Evolutionary conservation across 371 early-diverging fungal genomes (phyloP), one percentile per base, ranked within the genome.

Genomic region (Blakeslea trispora): DNA sequence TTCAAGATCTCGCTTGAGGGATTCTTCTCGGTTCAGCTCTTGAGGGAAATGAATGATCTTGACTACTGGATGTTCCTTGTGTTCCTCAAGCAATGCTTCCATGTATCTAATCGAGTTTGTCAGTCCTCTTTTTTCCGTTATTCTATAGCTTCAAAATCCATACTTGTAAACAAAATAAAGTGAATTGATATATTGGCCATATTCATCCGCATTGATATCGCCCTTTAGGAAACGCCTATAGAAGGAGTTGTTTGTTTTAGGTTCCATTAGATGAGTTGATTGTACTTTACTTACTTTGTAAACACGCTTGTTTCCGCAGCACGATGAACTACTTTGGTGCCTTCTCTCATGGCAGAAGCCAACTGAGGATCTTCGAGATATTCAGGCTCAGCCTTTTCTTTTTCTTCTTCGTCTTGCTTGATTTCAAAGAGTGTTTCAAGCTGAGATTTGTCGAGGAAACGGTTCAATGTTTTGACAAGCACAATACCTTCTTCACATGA

Each of bases 221-320:
- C 81, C 81, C 50, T 71, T 71, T 21, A 79, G 57, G 52, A 79
- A 79, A 5, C 75, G 75, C 46, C 76, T 79, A 48, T n/a, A 3
- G 28, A 28, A 41, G 7, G 3, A 28, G 28, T 28, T 32, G 32
- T 32, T 5, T 32, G 32, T 21, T 14, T 44, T 5, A 44, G 34
- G 11, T 15, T 42, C 45, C n/a, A n/a, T n/a, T n/a, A 8, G 19
- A 19, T 48, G n/a, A 39, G 24, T n/a, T 37, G 32, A 48, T 22
- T 50, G 2, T 34, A 24, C 3, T 9, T 11, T 40, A 55, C 66
- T 49, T 66, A 78, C 85, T 75, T 82, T 63, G 81, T 73, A 54
- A 85, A 85, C 32, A 79, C 68, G 51, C 82, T 82, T 46, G 81
- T 78, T 59, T 82, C 85, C 32, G 82, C 82, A 24, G 77, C 78